Conservation (phyloP, 331 rosid genomes). For the Acacia concinna region DNA sequence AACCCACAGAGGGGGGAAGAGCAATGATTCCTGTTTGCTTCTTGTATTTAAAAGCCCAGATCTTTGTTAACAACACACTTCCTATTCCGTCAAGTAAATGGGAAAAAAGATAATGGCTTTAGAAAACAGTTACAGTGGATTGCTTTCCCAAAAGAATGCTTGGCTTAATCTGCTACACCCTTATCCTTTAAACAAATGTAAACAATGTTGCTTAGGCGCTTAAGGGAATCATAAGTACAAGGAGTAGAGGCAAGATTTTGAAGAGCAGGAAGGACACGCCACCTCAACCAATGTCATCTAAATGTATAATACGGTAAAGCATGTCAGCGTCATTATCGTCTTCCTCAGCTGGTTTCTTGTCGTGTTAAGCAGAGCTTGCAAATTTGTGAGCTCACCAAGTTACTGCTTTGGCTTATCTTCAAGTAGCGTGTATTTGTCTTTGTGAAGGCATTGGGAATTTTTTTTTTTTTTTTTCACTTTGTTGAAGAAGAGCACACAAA, state of each 20-base stretch:
- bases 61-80: neutral
- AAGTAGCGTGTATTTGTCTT: neutral
- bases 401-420: neutral
- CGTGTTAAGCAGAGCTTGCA: neutral
- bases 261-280: neutral
- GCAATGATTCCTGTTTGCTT: constrained; percentile 15
- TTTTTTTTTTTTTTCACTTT: neutral
- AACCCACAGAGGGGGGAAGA: neutral
- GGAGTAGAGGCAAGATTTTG: neutral
- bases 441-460: neutral
- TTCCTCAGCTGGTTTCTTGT: neutral
- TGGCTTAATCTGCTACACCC: neutral
- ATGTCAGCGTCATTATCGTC: neutral
- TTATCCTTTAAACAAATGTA: neutral
- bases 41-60: constrained; percentile 14
- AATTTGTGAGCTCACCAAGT: neutral
- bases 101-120: neutral
- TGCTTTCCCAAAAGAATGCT: constrained; percentile 33
- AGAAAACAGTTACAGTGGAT: constrained; percentile 1
- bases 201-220: neutral
- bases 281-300: neutral
- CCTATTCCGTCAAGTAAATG: constrained; percentile 29
- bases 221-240: neutral
- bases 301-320: neutral
- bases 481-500: neutral